Conservation (phyloP, 768 basidiomycete genomes). For the Leucosporidium scottii region DNA sequence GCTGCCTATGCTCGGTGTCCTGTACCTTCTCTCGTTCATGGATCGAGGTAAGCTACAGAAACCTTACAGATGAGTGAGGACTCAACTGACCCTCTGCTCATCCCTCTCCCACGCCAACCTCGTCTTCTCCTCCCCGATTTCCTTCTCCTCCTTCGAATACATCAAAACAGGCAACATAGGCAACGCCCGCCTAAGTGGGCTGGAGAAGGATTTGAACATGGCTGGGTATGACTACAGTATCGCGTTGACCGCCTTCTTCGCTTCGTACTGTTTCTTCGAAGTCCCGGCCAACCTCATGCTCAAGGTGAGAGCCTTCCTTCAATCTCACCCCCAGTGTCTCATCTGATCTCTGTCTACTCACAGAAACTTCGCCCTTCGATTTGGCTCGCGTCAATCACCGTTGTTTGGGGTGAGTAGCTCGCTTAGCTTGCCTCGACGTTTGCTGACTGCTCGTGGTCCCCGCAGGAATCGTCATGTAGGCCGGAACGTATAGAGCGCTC, state of each 20-base stretch:
- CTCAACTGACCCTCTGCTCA: no score
- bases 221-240: conserved; percentile 28
- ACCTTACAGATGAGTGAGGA: no score
- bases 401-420: conserved; percentile 16
- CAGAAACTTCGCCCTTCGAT: not conserved
- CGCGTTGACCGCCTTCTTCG: not conserved
- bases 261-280: not conserved
- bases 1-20: not conserved
- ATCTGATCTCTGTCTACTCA: no score
- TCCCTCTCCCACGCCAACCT: no score
- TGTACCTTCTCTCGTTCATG: conserved; percentile 29
- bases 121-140: no score
- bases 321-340: no score
- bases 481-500: no score
- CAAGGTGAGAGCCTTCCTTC: no score
- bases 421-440: no score
- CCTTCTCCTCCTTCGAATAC: no score
- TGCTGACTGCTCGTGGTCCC: no score
- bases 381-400: conserved; percentile 26
- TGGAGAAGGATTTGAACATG: conserved; percentile 35
- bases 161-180: conserved; percentile 16
- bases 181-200: conserved; percentile 32
- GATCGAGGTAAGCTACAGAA: conserved; percentile 6
- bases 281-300: conserved; percentile 34
- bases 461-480: no score